These are phyloP conservation scores for Fusarium dlaminii DNA, from an alignment of 2,329 filamentous ascomycete species.

Conservation along the genomic window DNA sequence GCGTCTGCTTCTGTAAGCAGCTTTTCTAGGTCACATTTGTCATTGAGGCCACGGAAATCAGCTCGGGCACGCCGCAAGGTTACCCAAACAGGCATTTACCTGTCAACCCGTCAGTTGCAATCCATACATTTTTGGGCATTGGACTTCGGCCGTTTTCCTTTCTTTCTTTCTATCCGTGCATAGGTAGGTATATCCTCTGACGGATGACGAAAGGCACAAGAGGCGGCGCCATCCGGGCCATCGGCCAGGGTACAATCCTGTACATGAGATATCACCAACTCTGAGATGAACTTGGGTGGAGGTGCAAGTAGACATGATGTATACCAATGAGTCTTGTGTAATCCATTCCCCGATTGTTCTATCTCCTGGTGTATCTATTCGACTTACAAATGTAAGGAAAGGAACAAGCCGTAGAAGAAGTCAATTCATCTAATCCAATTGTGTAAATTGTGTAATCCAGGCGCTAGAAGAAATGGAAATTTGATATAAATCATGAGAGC, in stretches of 20 bases:
- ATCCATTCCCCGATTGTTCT: background rate
- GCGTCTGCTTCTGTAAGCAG: slow-evolving; percentile 15
- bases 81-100: background rate
- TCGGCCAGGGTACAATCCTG: slow-evolving; percentile 3
- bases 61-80: slow-evolving; percentile 4
- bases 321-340: background rate
- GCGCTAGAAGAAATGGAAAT: slow-evolving; percentile 1
- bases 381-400: slow-evolving; percentile 33
- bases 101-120: slow-evolving; percentile 1
- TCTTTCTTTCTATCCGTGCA: background rate
- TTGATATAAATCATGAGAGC: slow-evolving; percentile 17
- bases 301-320: slow-evolving; percentile 16
- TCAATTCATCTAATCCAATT: slow-evolving; percentile 1
- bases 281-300: background rate
- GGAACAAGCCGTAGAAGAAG: slow-evolving; percentile 4
- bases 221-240: slow-evolving; percentile 15
- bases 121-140: background rate
- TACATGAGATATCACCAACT: background rate
- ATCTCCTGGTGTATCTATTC: background rate
- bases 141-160: slow-evolving; percentile 11
- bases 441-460: slow-evolving; percentile 13
- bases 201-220: slow-evolving; percentile 13
- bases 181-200: background rate
- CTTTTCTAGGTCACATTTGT: slow-evolving; percentile 19
- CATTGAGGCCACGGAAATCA: background rate